Base-by-base conservation (phyloP, 2,329 filamentous ascomycete species). In the Zymoseptoria crescenta region DNA sequence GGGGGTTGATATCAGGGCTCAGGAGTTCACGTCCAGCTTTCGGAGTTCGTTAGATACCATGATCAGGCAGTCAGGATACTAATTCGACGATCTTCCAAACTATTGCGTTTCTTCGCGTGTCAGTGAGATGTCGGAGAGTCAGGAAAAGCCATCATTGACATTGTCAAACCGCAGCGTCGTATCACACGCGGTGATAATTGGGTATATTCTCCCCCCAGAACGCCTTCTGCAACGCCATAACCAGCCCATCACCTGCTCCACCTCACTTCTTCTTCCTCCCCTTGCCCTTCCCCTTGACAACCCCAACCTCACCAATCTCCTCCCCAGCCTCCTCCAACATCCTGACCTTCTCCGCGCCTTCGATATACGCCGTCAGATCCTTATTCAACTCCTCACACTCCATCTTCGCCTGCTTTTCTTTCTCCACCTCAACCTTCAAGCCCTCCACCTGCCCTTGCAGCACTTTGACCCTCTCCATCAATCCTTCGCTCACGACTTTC, bases 311-410 rank as follows among this genome's bases (percentile, higher is more conserved):
- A 64, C 86, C 84, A 45, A 94, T 74, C 72, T 93, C 89, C n/a
- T 87, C 88, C 30, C 84, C 82, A 59, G 83, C 63, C 24, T 65
- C 70, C 60, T 72, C 65, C 59, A 91, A 75, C 73, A 87, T 82
- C 75, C 83, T 87, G 67, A 96, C 74, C 74, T 91, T 93, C 74
- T 94, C 86, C 73, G 88, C 85, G 0, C 89, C 88, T 20, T 85
- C 89, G 60, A 96, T 93, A 69, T 93, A 96, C 81, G 96, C 92
- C 55, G 81, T 86, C 71, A 96, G 72, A 72, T 96, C 93, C 13
- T 88, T 83, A 70, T 96, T 96, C 80, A 91, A 88, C 72, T 96
- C 91, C 64, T 86, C 84, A 50, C 96, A 75, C 65, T 96, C 91
- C 48, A 77, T 80, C 65, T 89, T 87, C 73, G 91, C 74, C 2